Base-by-base conservation (phyloP, 768 basidiomycete genomes). In the Daedalea quercina region DNA sequence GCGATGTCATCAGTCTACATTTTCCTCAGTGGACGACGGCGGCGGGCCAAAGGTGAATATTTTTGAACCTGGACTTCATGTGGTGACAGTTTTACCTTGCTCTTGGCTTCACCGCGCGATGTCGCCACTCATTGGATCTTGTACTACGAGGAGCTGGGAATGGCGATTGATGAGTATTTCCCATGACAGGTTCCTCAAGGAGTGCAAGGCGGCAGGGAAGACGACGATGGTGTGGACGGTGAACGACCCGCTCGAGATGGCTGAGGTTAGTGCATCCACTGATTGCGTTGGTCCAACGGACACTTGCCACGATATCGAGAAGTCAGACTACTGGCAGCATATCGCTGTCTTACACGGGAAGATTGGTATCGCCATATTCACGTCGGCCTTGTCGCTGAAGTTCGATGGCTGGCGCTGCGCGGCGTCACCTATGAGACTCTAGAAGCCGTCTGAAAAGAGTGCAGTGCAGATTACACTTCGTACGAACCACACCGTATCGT, bases 201-300 rank as follows among this genome's bases (percentile, higher is more conserved):
- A 93, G 58, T 92, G 90, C 70, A 82, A 82, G 65, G 72, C 64
- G 22, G 83, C 81, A 1, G 86, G 86, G n/a, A 95, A 95, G 77
- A 76, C 76, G 60, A 59, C 96, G 47, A 85, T 92, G 79, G 90
- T 92, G 2, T 96, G 94, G 95, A 98, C 95, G 0, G 94, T 97
- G 25, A 98, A 98, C 64, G 77, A 84, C 33, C 82, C 81, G 11
- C 81, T 81, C 47, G 82, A 91, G 62, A 91, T 92, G 90, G 86
- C 90, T 78, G 89, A 92, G 81, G 89, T 84, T 25, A 41, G 80
- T 67, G 4, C 26, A 47, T 4, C 28, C 47, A n/a, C n/a, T n/a
- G n/a, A n/a, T n/a, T n/a, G n/a, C n/a, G n/a, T n/a, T n/a, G n/a
- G n/a, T n/a, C n/a, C n/a, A n/a, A n/a, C n/a, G n/a, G n/a, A n/a